Evolutionary conservation across 164 flowering plant genomes (phyloP), one percentile per base, ranked within the genome.

Genomic region (Nelumbo lutea): DNA sequence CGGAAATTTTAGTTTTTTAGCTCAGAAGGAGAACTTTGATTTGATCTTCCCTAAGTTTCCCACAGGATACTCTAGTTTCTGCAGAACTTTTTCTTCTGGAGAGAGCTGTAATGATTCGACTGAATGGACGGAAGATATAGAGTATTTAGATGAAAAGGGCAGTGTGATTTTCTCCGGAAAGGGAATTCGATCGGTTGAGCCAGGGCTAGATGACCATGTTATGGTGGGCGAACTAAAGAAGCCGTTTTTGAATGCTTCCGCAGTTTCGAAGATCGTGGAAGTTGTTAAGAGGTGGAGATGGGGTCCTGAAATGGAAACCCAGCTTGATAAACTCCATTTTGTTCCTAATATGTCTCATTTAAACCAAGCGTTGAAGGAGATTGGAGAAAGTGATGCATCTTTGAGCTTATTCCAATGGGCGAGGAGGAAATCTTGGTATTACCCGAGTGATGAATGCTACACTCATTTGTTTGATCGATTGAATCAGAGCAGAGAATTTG

Each of bases 251-350:
- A 87, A 90, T 79, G 87, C 84, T 45, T 72, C 83, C 1, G 95
- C 90, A 1, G 93, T 94, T 52, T 85, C 88, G 0, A 94, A 91
- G 75, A 84, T 95, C 27, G 88, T 91, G 4, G 98, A 91, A 83
- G 79, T 87, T 53, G 91, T 89, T 42, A 87, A 82, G 68, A 86
- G 98, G 75, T 94, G 98, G 98, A 89, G 81, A 79, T 94, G 98
- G 98, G 97, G 97, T 2, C 98, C 97, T n/a, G 96, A 94, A 42
- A 75, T 94, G 84, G 98, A 94, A 73, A 79, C 83, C 67, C 98
- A 86, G 55, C 84, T 94, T 83, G 97, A 90, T 72, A 88, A 79
- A 51, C 86, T 94, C 43, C 96, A 88, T 45, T 91, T 91, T 73
- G 79, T 87, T 47, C 98, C 98, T 1, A 94, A 77, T 66, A 88